phyloP scores from a whole-genome alignment of 306 rosid genomes.

The Abrus pulchellus region DNA sequence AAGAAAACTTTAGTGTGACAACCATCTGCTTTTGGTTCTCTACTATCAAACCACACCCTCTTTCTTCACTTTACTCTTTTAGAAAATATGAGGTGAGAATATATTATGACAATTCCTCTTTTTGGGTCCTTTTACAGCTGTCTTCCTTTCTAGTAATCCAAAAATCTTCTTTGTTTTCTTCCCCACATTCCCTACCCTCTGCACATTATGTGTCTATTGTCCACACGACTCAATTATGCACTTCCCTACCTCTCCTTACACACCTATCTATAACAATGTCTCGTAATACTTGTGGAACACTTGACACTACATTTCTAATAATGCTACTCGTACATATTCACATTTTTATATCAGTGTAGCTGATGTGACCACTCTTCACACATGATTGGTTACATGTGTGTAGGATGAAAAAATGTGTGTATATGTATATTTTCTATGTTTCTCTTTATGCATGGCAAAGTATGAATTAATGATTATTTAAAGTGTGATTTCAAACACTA shows the following conservation, averaged over 20 bases:
- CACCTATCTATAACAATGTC: constrained; percentile 36
- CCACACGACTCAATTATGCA: constrained; percentile 70
- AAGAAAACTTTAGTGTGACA: constrained; percentile 27
- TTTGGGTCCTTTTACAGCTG: constrained; percentile 79
- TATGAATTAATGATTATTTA: constrained; percentile 8
- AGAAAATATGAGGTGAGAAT: constrained; percentile 47
- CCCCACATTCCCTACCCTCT: constrained; percentile 61
- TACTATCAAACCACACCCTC: neutral
- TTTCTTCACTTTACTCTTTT: constrained; percentile 26
- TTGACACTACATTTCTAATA: constrained; percentile 11
- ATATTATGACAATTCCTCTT: constrained; percentile 52
- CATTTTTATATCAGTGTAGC: constrained; percentile 27
- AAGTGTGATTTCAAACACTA: neutral
- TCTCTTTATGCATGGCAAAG: neutral
- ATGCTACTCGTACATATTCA: constrained; percentile 38
- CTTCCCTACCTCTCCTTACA: constrained; percentile 41
- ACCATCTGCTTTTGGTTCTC: constrained; percentile 29
- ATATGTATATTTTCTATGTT: neutral
- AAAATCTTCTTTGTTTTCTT: constrained; percentile 54
- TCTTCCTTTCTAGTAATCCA: constrained; percentile 47
- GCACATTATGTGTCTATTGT: constrained; percentile 62
- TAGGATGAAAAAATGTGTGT: constrained; percentile 11
- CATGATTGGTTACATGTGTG: constrained; percentile 14
- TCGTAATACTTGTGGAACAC: constrained; percentile 43
- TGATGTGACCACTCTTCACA: constrained; percentile 49